These are phyloP conservation scores for Pestalotiopsis sp. DNA, from an alignment of 2,329 filamentous ascomycete species.

Conservation along the genomic window DNA sequence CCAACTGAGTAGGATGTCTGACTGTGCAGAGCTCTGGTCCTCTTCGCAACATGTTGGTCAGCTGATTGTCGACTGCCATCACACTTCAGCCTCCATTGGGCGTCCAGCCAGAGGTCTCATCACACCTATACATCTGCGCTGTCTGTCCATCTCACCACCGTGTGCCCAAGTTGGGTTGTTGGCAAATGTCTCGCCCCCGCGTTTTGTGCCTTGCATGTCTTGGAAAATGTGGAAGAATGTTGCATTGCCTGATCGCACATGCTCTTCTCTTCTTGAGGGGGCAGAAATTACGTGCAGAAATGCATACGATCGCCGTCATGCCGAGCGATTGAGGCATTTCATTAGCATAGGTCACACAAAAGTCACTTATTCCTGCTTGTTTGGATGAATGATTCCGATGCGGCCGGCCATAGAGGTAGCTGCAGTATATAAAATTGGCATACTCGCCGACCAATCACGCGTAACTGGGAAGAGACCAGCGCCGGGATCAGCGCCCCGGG, in stretches of 20 bases:
- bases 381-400: neutral
- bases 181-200: neutral
- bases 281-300: neutral
- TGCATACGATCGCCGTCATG: neutral
- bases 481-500: neutral
- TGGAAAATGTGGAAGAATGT: too few relatives aligned
- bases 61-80: neutral
- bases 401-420: neutral
- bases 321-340: neutral
- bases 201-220: neutral
- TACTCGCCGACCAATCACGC: neutral
- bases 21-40: neutral
- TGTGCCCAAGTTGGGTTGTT: neutral
- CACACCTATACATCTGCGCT: neutral
- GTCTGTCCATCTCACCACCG: neutral
- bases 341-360: neutral
- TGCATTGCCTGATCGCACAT: neutral
- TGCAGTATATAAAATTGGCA: constrained; percentile 1
- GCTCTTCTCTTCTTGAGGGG: neutral
- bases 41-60: neutral
- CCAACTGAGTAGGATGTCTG: neutral
- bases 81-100: constrained; percentile 1
- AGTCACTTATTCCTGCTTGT: neutral
- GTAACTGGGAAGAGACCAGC: neutral
- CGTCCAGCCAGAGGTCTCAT: neutral